These are phyloP conservation scores for Micractinium sp. DNA, from an alignment of 139 green algal species.

Conservation along the genomic window DNA sequence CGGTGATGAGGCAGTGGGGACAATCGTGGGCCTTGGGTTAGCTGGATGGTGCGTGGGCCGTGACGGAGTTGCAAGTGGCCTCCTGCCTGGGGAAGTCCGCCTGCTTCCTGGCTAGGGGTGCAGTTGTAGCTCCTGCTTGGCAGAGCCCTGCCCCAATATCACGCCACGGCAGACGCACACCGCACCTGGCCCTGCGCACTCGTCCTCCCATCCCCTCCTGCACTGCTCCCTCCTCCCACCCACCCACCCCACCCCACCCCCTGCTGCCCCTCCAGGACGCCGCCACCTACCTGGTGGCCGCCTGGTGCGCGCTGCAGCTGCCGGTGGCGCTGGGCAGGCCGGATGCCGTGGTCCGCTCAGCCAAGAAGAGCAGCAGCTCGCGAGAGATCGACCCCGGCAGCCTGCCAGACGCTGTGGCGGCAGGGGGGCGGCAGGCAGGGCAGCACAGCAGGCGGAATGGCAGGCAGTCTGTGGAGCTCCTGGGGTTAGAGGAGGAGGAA, in stretches of 20 bases:
- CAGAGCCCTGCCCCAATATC: no score
- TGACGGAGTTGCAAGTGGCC: background rate
- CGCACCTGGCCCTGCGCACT: background rate
- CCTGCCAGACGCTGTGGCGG: no score
- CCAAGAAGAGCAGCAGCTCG: slow-evolving; percentile 21
- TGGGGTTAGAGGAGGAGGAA: background rate
- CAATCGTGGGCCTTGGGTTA: no score
- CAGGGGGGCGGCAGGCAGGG: background rate
- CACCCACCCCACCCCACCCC: background rate
- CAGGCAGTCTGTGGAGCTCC: background rate
- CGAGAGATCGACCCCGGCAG: background rate
- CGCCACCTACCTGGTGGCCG: slow-evolving; percentile 46
- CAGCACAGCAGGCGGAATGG: background rate
- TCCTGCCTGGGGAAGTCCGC: no score
- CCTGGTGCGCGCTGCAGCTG: slow-evolving; percentile 38
- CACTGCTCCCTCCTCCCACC: background rate
- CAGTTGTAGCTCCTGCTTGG: no score
- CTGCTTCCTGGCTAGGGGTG: no score
- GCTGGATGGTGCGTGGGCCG: background rate
- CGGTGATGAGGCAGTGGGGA: no score
- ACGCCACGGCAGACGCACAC: background rate
- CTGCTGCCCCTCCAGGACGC: slow-evolving; percentile 31
- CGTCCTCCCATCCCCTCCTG: background rate
- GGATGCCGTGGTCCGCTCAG: background rate
- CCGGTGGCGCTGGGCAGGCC: slow-evolving; percentile 32